A percentile compares a stretch with the other conserved stretches of the same genome.
phyloP scores from a whole-genome alignment of 306 rosid species.

The Cucurbita moschata region DNA sequence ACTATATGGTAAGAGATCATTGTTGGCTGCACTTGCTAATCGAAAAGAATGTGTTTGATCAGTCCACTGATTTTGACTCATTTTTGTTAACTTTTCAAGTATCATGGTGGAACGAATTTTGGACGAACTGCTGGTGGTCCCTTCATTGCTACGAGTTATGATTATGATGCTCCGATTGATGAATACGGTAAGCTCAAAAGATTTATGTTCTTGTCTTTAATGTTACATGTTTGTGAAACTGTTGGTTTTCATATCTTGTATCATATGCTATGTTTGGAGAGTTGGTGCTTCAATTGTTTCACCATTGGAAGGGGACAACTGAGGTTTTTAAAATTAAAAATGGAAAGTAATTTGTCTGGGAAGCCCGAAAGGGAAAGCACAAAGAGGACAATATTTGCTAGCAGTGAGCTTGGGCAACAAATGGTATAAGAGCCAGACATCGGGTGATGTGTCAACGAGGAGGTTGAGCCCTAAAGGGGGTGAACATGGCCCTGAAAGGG shows the following conservation, averaged over 20 bases:
- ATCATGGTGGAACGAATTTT: conserved; percentile 95
- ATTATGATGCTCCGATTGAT: conserved; percentile 94
- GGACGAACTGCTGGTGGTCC: conserved; percentile 99
- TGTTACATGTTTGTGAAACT: neutral
- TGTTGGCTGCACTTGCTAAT: conserved; percentile 5
- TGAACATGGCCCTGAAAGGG: no score
- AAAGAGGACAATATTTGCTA: no score
- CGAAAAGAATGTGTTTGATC: neutral
- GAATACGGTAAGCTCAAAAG: conserved; percentile 58
- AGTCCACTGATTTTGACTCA: conserved; percentile 8
- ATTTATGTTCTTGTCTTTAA: neutral
- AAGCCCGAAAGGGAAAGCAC: no score
- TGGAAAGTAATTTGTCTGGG: neutral
- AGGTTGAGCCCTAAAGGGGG: no score
- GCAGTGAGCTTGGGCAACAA: no score
- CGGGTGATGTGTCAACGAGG: no score
- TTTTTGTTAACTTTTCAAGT: conserved; percentile 32
- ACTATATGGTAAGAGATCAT: conserved; percentile 63
- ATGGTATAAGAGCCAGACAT: no score
- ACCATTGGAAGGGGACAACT: neutral
- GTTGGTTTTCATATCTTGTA: neutral
- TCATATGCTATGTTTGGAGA: neutral
- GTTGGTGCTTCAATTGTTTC: neutral
- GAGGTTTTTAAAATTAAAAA: neutral
- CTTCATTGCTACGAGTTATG: conserved; percentile 88